phyloP scores from a whole-genome alignment of 352 stramenopile genomes.

The Chrysophaeum taylorii region DNA sequence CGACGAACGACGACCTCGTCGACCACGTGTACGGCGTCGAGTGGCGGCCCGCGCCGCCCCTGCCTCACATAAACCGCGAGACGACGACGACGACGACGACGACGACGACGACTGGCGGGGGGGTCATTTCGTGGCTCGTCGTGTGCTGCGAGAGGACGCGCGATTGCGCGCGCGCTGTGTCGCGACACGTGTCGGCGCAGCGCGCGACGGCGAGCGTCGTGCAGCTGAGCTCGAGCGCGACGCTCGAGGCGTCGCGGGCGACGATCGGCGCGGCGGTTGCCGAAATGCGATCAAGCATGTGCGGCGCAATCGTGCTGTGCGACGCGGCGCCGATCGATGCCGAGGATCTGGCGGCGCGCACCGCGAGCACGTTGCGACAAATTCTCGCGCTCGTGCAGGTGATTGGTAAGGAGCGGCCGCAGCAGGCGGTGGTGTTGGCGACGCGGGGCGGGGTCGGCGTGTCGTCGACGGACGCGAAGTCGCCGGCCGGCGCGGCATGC shows the following conservation, averaged over 20 bases:
- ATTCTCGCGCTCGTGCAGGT: constrained; percentile 4
- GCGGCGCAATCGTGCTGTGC: not conserved
- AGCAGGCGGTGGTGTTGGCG: not conserved
- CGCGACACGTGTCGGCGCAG: too few species aligned
- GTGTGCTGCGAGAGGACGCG: too few species aligned
- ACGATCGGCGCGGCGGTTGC: too few species aligned
- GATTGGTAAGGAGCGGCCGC: not conserved
- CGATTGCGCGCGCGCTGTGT: too few species aligned
- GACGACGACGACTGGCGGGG: too few species aligned
- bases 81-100: not conserved
- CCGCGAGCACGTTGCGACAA: not conserved
- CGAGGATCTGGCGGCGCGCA: not conserved
- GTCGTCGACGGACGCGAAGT: not conserved
- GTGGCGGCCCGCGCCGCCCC: not conserved
- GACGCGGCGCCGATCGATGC: not conserved
- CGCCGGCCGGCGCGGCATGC: not conserved
- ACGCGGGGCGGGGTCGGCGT: not conserved
- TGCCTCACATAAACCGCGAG: not conserved
- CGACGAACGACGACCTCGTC: not conserved
- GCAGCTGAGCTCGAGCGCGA: too few species aligned
- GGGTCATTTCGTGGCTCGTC: too few species aligned
- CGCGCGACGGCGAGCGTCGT: too few species aligned
- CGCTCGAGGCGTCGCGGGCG: too few species aligned
- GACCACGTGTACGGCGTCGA: constrained; percentile 4
- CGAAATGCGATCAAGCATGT: too few species aligned